phyloP scores from a whole-genome alignment of 495 filamentous ascomycete species.

The Daldinia loculata region DNA sequence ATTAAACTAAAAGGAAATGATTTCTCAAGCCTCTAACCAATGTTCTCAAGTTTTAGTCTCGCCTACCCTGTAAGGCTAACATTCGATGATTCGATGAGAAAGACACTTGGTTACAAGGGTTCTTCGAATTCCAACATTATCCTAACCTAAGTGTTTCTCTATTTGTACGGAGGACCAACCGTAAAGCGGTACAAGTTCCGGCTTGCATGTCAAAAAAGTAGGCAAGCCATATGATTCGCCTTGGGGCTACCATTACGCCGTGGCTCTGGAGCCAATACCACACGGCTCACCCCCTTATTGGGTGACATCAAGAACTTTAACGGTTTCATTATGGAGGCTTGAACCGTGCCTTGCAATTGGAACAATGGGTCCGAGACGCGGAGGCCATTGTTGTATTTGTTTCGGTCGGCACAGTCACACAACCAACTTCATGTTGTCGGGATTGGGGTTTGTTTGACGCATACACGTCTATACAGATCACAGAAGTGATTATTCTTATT shows the following conservation, averaged over 20 bases:
- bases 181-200: constrained; percentile 18
- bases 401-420: not conserved
- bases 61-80: constrained; percentile 7
- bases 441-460: not conserved
- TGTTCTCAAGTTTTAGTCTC: constrained; percentile 3
- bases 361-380: constrained; percentile 1
- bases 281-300: constrained; percentile 5
- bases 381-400: constrained; percentile 4
- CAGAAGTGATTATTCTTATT: not conserved
- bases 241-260: constrained; percentile 4
- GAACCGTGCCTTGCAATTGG: constrained; percentile 1
- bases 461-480: not conserved
- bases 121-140: constrained; percentile 2
- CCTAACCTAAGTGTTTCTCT: not conserved
- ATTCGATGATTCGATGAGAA: constrained; percentile 10
- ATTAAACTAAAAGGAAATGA: not conserved
- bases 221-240: constrained; percentile 25
- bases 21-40: not conserved
- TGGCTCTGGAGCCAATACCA: constrained; percentile 29
- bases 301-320: constrained; percentile 13
- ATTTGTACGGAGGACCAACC: constrained; percentile 18
- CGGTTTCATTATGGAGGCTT: constrained; percentile 25
- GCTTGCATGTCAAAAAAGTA: constrained; percentile 23
- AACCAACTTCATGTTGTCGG: not conserved
- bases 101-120: constrained; percentile 9